Evolutionary conservation across 257 asterid genomes (phyloP).

Genomic region (Solanum arcanum): DNA sequence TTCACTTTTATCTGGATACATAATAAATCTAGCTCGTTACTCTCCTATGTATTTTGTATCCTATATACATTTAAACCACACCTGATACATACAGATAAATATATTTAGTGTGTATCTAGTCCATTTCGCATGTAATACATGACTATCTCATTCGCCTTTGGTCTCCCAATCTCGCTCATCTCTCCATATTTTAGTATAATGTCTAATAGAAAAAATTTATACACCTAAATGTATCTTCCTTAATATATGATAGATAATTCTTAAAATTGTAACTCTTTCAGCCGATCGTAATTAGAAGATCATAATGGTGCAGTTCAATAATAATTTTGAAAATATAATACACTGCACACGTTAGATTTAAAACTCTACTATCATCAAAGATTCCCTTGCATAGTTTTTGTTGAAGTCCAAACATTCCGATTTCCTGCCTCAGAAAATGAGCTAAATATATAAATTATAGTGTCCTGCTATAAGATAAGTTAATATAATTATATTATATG

Average conservation of each 20-base stretch:
- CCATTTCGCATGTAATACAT: too few species aligned
- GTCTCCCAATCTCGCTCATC: fast-evolving
- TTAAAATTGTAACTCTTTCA: neutral
- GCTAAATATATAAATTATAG: neutral
- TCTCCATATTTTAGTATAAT: neutral
- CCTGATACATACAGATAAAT: fast-evolving
- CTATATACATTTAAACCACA: too few species aligned
- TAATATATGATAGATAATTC: neutral
- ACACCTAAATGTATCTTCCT: too few species aligned
- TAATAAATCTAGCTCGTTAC: neutral
- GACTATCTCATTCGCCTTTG: too few species aligned
- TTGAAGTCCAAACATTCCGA: neutral
- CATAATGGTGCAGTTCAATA: neutral
- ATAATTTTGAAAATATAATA: neutral
- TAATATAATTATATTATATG: neutral
- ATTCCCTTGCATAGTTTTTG: neutral
- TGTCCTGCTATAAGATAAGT: neutral
- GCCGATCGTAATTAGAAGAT: too few species aligned
- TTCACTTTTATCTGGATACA: neutral
- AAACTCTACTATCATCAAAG: neutral
- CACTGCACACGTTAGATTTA: neutral
- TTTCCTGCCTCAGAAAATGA: neutral
- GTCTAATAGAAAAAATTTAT: neutral
- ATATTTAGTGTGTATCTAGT: too few species aligned
- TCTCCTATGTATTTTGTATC: neutral